These are phyloP conservation scores for Lepidium aucheri DNA, from an alignment of 345 rosid genomes.

Conservation along the genomic window DNA sequence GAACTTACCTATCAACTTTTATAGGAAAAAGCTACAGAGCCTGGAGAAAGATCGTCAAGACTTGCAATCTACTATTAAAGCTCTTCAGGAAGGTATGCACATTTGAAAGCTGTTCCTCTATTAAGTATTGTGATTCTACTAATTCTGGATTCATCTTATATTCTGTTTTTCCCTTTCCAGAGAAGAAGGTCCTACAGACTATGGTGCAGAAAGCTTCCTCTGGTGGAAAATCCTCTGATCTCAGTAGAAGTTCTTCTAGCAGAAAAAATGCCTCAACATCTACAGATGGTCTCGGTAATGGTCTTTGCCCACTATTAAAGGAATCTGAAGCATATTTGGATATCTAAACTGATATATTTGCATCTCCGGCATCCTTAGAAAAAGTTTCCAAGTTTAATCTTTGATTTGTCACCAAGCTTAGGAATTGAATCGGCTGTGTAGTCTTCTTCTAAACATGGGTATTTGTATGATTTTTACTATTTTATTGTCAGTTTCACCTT, in stretches of 20 bases:
- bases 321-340: slow-evolving; percentile 7
- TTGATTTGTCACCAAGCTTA: background rate
- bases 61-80: slow-evolving; percentile 72
- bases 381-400: background rate
- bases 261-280: slow-evolving; percentile 69
- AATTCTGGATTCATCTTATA: background rate
- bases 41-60: slow-evolving; percentile 89
- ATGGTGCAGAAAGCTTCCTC: slow-evolving; percentile 69
- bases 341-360: background rate
- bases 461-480: background rate
- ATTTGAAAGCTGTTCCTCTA: background rate
- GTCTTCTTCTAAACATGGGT: background rate
- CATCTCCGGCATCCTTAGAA: background rate
- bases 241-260: slow-evolving; percentile 27
- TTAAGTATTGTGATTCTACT: background rate
- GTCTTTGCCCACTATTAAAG: background rate
- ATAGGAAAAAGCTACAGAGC: slow-evolving; percentile 80
- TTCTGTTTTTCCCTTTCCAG: slow-evolving; percentile 36
- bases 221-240: slow-evolving; percentile 44
- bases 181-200: slow-evolving; percentile 86
- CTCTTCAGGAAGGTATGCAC: slow-evolving; percentile 82
- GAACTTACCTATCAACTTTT: slow-evolving; percentile 5
- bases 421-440: background rate
- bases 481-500: background rate
- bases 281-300: slow-evolving; percentile 80